phyloP scores from a whole-genome alignment of 257 asterid genomes.

The Echites panduratus region DNA sequence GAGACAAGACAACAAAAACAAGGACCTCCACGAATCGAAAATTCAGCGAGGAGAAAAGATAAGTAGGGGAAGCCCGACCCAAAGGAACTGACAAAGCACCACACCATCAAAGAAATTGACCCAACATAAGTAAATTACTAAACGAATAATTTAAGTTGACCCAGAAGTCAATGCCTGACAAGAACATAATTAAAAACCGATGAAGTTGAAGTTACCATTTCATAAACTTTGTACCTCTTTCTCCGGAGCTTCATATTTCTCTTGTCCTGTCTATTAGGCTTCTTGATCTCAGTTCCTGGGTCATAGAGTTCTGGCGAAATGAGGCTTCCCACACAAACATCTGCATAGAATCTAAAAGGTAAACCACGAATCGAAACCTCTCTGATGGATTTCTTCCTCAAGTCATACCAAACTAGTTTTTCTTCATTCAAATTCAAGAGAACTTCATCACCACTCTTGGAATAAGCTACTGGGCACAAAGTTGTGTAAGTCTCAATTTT shows the following conservation, averaged over 20 bases:
- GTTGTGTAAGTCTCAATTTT: conserved; percentile 1
- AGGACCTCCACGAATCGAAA: not conserved
- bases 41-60: not conserved
- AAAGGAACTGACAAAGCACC: too few relatives aligned
- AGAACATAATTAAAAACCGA: not conserved
- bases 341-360: conserved; percentile 25
- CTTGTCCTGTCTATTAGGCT: conserved; percentile 11
- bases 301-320: conserved; percentile 20
- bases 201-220: not conserved
- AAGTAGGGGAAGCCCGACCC: too few relatives aligned
- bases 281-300: conserved; percentile 17
- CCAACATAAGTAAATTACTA: not conserved
- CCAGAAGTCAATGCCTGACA: not conserved
- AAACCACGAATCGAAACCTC: conserved; percentile 18
- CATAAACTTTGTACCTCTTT: conserved; percentile 30
- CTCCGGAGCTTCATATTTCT: conserved; percentile 21
- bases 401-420: conserved; percentile 33
- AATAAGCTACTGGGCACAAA: conserved; percentile 33
- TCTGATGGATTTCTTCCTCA: conserved; percentile 17
- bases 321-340: conserved; percentile 31
- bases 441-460: conserved; percentile 31
- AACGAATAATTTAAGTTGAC: not conserved
- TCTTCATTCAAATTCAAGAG: conserved; percentile 29
- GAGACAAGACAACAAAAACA: not conserved
- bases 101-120: not conserved